These are phyloP conservation scores for Lachnum nothofagi DNA, from an alignment of 2,329 filamentous ascomycete genomes.

Conservation along the genomic window DNA sequence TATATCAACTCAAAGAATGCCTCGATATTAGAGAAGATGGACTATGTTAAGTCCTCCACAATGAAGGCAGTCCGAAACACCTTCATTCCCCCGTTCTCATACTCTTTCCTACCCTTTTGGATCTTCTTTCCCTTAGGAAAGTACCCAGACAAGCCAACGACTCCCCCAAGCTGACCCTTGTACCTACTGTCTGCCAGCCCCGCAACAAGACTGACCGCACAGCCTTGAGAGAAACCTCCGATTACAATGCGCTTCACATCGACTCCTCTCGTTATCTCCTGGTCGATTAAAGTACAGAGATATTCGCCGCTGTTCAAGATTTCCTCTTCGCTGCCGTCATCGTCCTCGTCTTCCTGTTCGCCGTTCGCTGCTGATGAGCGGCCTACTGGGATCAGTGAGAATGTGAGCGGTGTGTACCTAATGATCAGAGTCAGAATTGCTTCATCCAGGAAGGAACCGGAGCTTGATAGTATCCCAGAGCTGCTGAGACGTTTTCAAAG, in stretches of 20 bases:
- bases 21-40: no score
- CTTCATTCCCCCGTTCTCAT: slow-evolving; percentile 34
- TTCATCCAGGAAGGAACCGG: no score
- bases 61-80: slow-evolving; percentile 42
- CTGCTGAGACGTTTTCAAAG: no score
- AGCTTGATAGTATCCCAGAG: no score
- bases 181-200: slow-evolving; percentile 51
- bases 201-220: slow-evolving; percentile 72
- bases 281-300: slow-evolving; percentile 70
- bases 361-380: slow-evolving; percentile 27
- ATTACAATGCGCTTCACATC: slow-evolving; percentile 76
- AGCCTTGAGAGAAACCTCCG: slow-evolving; percentile 78
- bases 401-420: no score
- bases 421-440: no score
- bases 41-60: neutral
- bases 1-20: neutral
- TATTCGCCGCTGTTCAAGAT: slow-evolving; percentile 67
- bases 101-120: slow-evolving; percentile 35
- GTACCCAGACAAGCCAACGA: slow-evolving; percentile 69
- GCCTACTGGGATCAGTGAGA: slow-evolving; percentile 35
- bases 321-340: slow-evolving; percentile 57
- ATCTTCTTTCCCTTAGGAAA: slow-evolving; percentile 40
- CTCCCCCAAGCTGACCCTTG: slow-evolving; percentile 65
- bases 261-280: slow-evolving; percentile 74
- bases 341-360: slow-evolving; percentile 42